Percentiles rank a stretch among this genome's conserved stretches.
These are phyloP conservation scores for Monosporascus sp. DNA, from an alignment of 2,329 filamentous ascomycete species.

Conservation along the genomic window DNA sequence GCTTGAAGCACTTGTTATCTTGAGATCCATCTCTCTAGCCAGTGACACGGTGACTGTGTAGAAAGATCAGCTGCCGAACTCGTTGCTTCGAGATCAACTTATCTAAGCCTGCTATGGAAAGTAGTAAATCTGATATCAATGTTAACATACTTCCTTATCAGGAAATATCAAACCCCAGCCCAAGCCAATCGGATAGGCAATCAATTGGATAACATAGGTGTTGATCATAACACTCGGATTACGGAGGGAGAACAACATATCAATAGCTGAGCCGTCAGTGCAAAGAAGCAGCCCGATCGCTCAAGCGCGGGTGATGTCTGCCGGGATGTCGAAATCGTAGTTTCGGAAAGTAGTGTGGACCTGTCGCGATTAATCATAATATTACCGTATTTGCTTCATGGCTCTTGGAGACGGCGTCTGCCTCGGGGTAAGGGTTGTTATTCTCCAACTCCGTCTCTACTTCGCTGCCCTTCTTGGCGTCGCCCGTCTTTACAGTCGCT, in stretches of 20 bases:
- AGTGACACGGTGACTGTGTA: no score
- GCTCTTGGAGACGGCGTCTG: conserved; percentile 17
- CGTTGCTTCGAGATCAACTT: no score
- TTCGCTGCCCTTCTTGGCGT: conserved; percentile 39
- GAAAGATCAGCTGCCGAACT: no score
- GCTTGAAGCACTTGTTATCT: no score
- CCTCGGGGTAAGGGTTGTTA: conserved; percentile 52
- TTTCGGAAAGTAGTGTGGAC: conserved; percentile 34
- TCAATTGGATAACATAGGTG: no score
- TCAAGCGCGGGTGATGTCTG: conserved; percentile 58
- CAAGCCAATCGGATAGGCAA: no score
- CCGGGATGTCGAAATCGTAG: conserved; percentile 46
- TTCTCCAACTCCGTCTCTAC: conserved; percentile 44
- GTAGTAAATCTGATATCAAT: no score
- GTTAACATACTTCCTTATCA: no score
- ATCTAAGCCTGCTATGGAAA: no score
- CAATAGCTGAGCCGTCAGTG: conserved; percentile 52
- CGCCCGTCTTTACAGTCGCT: conserved; percentile 36
- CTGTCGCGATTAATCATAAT: conserved; percentile 6
- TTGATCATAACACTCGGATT: conserved; percentile 37
- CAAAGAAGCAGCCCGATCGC: conserved; percentile 51
- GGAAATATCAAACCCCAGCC: no score
- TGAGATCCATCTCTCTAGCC: no score
- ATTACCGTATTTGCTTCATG: conserved; percentile 1
- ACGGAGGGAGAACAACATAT: conserved; percentile 47